Conservation (phyloP, 2,329 filamentous ascomycete species). For the Ampelomyces quisqualis region DNA sequence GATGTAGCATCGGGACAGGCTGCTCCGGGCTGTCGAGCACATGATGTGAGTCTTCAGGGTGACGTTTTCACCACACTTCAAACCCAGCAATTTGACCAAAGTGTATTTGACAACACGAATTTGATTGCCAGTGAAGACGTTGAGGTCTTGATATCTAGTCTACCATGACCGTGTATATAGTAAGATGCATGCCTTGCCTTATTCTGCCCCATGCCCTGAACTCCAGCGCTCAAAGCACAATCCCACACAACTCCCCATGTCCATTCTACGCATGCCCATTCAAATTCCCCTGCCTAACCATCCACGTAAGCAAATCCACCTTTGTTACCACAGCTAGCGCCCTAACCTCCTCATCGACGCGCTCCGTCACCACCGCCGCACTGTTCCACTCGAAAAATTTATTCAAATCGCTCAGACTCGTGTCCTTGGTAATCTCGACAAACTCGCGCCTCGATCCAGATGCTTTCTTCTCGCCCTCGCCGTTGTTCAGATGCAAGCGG, state of each 20-base stretch:
- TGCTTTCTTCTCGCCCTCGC: slow-evolving; percentile 22
- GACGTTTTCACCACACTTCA: too few species aligned
- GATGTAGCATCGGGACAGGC: too few species aligned
- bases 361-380: slow-evolving; percentile 89
- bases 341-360: slow-evolving; percentile 61
- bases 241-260: background rate
- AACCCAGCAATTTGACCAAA: too few species aligned
- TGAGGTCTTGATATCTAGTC: too few species aligned
- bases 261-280: slow-evolving; percentile 4
- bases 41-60: too few species aligned
- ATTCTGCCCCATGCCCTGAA: background rate
- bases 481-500: slow-evolving; percentile 40
- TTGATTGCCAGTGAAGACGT: too few species aligned
- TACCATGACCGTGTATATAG: too few species aligned
- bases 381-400: slow-evolving; percentile 98
- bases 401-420: slow-evolving; percentile 77
- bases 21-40: too few species aligned
- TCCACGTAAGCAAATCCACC: slow-evolving; percentile 90
- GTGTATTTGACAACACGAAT: too few species aligned
- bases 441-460: slow-evolving; percentile 63
- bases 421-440: slow-evolving; percentile 91
- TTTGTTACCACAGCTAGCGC: slow-evolving; percentile 92
- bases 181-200: too few species aligned
- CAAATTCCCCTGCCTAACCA: slow-evolving; percentile 58
- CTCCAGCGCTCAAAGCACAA: background rate